phyloP scores from a whole-genome alignment of 257 asterid species.

The Jacaranda copaia region DNA sequence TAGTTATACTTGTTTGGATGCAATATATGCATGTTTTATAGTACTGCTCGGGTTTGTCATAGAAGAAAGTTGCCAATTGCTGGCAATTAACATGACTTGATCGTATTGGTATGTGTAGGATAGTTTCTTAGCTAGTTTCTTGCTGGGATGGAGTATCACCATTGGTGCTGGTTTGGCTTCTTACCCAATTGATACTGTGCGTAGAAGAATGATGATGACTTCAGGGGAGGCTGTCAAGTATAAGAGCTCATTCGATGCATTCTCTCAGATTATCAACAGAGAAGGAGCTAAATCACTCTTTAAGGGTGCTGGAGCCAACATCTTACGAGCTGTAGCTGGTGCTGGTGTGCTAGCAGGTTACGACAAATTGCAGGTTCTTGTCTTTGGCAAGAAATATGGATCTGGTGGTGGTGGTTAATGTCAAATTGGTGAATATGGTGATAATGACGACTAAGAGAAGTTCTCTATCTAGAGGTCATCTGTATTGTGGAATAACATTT shows the following conservation, averaged over 20 bases:
- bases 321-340: conserved; percentile 80
- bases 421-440: conserved; percentile 36
- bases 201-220: conserved; percentile 93
- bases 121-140: conserved; percentile 78
- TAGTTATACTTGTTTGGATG: background rate
- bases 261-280: conserved; percentile 62
- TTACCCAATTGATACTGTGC: conserved; percentile 79
- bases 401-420: conserved; percentile 67
- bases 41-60: background rate
- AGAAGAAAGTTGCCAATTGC: background rate
- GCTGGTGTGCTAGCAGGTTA: conserved; percentile 88
- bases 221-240: conserved; percentile 85
- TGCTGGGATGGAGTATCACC: conserved; percentile 84
- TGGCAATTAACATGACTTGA: conserved; percentile 4
- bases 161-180: conserved; percentile 81
- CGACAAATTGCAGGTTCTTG: conserved; percentile 72
- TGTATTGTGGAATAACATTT: background rate
- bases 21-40: background rate
- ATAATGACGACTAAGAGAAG: conserved; percentile 38
- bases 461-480: conserved; percentile 1
- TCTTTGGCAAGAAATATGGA: conserved; percentile 71
- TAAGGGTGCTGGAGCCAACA: conserved; percentile 88
- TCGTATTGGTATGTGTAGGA: conserved; percentile 53
- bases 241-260: conserved; percentile 68
- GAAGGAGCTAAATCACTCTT: conserved; percentile 76